phyloP scores from a whole-genome alignment of 345 rosid genomes.

The Salix suchowensis region DNA sequence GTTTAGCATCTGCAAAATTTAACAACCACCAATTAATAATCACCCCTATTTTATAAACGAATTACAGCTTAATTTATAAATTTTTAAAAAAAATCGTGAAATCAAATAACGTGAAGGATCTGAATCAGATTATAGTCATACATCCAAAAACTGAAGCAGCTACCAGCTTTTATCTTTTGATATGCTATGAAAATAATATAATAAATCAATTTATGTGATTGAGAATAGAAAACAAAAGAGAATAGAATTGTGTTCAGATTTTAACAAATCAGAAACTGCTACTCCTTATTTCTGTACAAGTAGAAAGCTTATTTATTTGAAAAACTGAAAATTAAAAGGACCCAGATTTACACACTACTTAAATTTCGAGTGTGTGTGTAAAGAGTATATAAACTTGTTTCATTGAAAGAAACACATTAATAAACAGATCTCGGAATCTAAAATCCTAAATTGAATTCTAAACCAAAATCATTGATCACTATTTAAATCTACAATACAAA shows the following conservation, averaged over 20 bases:
- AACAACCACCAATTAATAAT: not conserved
- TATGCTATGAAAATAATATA: not conserved
- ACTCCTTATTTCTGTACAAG: not conserved
- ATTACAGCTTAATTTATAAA: too few species aligned
- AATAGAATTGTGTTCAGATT: not conserved
- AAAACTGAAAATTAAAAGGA: too few species aligned
- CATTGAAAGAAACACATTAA: not conserved
- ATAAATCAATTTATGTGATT: not conserved
- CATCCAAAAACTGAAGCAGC: not conserved
- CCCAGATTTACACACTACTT: not conserved
- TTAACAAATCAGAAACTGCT: not conserved
- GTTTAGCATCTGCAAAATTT: constrained; percentile 19
- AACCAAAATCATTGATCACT: not conserved
- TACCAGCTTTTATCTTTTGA: not conserved
- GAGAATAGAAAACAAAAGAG: not conserved
- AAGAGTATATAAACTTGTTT: too few species aligned
- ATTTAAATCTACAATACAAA: not conserved
- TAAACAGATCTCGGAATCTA: not conserved
- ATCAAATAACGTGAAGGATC: not conserved
- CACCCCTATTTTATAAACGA: not conserved
- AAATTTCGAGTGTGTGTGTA: too few species aligned
- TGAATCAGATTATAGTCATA: not conserved
- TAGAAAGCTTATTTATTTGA: too few species aligned
- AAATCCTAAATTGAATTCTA: not conserved
- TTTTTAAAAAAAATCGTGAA: not conserved